These are phyloP conservation scores for Trichocomaceae sp. DNA, from an alignment of 2,329 filamentous ascomycete species.

Conservation along the genomic window DNA sequence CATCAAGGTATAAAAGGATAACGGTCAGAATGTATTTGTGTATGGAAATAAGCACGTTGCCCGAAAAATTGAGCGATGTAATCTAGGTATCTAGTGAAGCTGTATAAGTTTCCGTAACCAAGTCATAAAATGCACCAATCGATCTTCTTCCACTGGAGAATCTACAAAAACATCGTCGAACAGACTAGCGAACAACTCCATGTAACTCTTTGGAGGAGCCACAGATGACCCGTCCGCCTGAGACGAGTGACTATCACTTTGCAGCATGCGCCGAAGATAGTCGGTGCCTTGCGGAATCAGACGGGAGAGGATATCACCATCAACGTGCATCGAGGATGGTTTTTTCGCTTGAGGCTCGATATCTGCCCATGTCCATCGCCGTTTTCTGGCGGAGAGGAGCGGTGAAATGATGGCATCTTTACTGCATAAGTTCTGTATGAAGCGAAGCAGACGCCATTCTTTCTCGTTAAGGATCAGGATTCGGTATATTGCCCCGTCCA, in stretches of 20 bases:
- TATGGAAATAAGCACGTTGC: neutral
- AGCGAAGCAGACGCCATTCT: constrained; percentile 62
- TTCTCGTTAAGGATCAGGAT: constrained; percentile 59
- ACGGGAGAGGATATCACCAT: constrained; percentile 58
- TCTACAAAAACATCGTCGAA: constrained; percentile 12
- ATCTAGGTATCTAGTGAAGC: constrained; percentile 15
- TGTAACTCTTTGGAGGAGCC: constrained; percentile 20
- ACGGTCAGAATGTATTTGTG: no score
- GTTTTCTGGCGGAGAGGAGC: constrained; percentile 35
- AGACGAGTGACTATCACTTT: constrained; percentile 14
- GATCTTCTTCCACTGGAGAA: constrained; percentile 14
- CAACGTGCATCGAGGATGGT: constrained; percentile 54
- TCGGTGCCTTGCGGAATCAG: constrained; percentile 43
- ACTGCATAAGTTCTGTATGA: constrained; percentile 64
- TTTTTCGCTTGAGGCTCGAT: constrained; percentile 38
- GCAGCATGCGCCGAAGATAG: constrained; percentile 28
- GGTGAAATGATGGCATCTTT: constrained; percentile 45
- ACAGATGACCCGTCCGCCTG: neutral
- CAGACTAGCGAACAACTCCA: constrained; percentile 43
- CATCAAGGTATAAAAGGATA: neutral
- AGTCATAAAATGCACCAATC: constrained; percentile 23
- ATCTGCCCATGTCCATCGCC: constrained; percentile 22
- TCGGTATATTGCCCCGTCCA: constrained; percentile 64
- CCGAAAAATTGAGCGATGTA: neutral
- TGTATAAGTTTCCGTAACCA: constrained; percentile 32